Base-by-base conservation (phyloP, 1,284 basidiomycete genomes). In the Ganoderma multipileum region DNA sequence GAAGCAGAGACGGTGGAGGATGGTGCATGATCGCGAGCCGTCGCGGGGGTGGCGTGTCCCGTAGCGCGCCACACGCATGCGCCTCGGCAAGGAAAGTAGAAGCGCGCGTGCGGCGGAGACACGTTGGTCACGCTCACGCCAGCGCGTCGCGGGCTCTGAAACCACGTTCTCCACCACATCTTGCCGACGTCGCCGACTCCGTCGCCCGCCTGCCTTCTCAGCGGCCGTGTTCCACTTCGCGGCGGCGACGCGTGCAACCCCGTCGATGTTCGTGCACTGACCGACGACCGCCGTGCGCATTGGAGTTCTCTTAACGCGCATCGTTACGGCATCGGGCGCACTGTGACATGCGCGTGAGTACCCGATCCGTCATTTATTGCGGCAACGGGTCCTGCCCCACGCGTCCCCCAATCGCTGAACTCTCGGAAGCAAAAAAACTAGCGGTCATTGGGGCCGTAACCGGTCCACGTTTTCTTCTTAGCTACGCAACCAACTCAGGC, bases 101-200 rank as follows among this genome's bases (percentile, higher is more conserved):
- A 63, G 65, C 67, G 68, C 64, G 58, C 64, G 60, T 68, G 55
- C 28, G 59, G 55, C 44, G 64, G 44, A 66, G 59, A 65, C 71
- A 72, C 71, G 71, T 68, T 70, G 63, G 68, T 70, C 71, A 67
- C 68, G 47, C 47, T 50, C 23, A 50, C 47, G n/a, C 1, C n/a
- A 59, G 18, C 59, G 61, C 62, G 59, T 66, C 68, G 71, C 68
- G 66, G 68, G 64, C 66, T 60, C 58, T 23, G 58, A 60, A 60
- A 58, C 33, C 57, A 58, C 20, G 36, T 38, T 60, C 23, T 26
- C 14, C 14, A 20, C 18, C 38, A 3, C 23, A 7, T 1, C 38
- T 60, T 60, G 58, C 63, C 52, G 42, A 42, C 52, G 41, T 57
- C 59, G 36, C 41, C 65, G 65, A 39, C 57, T 55, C 42, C 41